Conservation (phyloP, 192 early-diverging fungal genomes). For the Coemansia sp. region DNA sequence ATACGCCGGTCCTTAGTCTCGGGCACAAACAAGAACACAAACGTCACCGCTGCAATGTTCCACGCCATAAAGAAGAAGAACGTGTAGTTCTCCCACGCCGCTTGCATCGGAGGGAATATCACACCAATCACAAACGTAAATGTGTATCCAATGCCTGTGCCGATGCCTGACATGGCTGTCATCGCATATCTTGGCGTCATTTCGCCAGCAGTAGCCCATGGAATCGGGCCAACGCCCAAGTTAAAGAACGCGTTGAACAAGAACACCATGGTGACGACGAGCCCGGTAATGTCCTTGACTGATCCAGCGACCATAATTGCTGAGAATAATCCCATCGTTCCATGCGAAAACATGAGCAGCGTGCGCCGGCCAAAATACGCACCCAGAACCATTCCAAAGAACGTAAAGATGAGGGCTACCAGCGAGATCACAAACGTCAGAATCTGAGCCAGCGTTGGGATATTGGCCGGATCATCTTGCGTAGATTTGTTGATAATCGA, state of each 20-base stretch:
- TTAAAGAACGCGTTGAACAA: slow-evolving; percentile 76
- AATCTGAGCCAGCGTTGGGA: slow-evolving; percentile 55
- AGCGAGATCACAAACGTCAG: slow-evolving; percentile 51
- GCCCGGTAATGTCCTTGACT: slow-evolving; percentile 52
- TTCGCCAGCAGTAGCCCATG: slow-evolving; percentile 79
- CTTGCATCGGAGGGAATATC: slow-evolving; percentile 60
- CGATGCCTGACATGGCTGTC: slow-evolving; percentile 67
- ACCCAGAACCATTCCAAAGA: slow-evolving; percentile 58
- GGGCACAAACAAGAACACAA: slow-evolving; percentile 71
- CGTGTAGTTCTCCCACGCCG: slow-evolving; percentile 52
- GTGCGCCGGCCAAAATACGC: slow-evolving; percentile 71
- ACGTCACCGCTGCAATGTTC: slow-evolving; percentile 64
- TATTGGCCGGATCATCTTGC: slow-evolving; percentile 45
- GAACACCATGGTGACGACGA: slow-evolving; percentile 69
- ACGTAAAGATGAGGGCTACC: slow-evolving; percentile 48
- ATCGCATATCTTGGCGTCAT: slow-evolving; percentile 74
- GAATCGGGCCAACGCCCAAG: slow-evolving; percentile 77
- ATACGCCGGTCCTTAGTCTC: slow-evolving; percentile 80
- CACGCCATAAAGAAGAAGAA: slow-evolving; percentile 73
- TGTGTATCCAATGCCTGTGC: slow-evolving; percentile 74
- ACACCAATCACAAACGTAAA: slow-evolving; percentile 64
- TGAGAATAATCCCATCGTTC: slow-evolving; percentile 63
- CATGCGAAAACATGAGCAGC: slow-evolving; percentile 67
- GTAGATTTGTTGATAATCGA: slow-evolving; percentile 69
- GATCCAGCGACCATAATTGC: slow-evolving; percentile 66